Base-by-base conservation (phyloP, 192 early-diverging fungal genomes). In the Jimgerdemannia lactiflua region DNA sequence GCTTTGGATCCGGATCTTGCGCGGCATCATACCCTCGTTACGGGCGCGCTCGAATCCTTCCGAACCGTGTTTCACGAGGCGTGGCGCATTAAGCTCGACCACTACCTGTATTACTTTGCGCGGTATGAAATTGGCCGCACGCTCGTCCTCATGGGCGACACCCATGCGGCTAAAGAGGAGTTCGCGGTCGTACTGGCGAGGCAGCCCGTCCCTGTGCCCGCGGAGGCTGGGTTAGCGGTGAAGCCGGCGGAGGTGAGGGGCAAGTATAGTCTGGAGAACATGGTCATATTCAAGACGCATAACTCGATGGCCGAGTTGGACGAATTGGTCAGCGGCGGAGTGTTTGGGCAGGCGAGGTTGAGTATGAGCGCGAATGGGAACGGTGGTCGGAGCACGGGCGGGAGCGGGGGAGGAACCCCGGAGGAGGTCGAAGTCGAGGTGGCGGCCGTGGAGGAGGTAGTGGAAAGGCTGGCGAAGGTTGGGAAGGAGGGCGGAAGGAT, bases 261-360 rank as follows among this genome's bases (percentile, higher is more conserved):
- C 73, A 90, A 88, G 71, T 92, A 93, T 81, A 88, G 87, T 79
- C 75, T 93, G 77, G 87, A 91, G 73, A 86, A 90, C 66, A 83
- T 86, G 71, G 74, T 92, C 4, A 74, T 89, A 74, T 84, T 93
- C 66, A 86, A 89, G 39, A 83, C 84, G 3, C 91, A 90, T 63
- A 91, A 89, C 43, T 83, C 83, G 7, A 41, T 85, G 19, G 43
- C 77, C 40, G 83, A 83, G 49, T 14, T 59, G 49, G 49, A 59
- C 49, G 49, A 59, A 14, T 10, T 59, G 49, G 49, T 10, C 8
- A 59, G 14, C 0, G 49, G 14, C 8, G 49, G 49, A 6, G 6
- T 59, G 49, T 59, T 59, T 14, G 49, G 0, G 6, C 6, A 14
- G 49, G 49, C 49, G 14, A n/a, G n/a, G n/a, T n/a, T n/a, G n/a